Evolutionary conservation across 352 stramenopile species (phyloP).

Genomic region (Lagenidium giganteum): DNA sequence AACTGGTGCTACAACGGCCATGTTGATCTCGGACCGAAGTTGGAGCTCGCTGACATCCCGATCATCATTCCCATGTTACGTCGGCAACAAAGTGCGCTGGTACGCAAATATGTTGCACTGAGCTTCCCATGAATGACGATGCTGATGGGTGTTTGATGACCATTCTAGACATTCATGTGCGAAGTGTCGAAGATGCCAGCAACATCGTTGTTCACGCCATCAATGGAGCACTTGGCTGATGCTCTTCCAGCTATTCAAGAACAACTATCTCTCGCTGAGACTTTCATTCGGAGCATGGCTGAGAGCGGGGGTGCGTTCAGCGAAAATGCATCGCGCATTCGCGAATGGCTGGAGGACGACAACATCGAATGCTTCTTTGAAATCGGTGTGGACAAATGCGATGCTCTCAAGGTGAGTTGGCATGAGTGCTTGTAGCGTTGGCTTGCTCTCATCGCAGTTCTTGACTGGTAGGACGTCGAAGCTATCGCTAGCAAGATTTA

Average conservation of each 20-base stretch:
- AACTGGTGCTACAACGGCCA: constrained; percentile 94
- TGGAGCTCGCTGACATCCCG: constrained; percentile 89
- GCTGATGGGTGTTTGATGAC: not conserved
- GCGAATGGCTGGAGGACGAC: constrained; percentile 89
- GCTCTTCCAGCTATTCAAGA: constrained; percentile 81
- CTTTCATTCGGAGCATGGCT: constrained; percentile 67
- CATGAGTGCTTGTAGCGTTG: not conserved
- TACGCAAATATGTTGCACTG: constrained; percentile 17
- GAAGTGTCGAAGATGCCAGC: constrained; percentile 87
- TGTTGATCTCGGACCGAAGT: constrained; percentile 87
- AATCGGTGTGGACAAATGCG: constrained; percentile 68
- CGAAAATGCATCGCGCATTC: constrained; percentile 40
- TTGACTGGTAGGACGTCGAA: constrained; percentile 77
- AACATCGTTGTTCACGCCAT: constrained; percentile 84
- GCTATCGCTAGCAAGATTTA: constrained; percentile 94
- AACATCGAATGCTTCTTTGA: constrained; percentile 92
- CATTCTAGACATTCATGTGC: constrained; percentile 89
- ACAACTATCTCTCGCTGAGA: constrained; percentile 81
- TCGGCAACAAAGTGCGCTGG: constrained; percentile 88
- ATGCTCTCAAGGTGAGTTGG: constrained; percentile 42
- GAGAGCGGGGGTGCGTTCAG: constrained; percentile 44
- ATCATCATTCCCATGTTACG: constrained; percentile 93
- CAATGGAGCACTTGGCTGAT: constrained; percentile 84
- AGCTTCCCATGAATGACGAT: not conserved
- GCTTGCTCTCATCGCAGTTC: too few species aligned